Conservation (phyloP, 225 moss, liverwort and hornwort genomes). For the Pseudisothecium myosuroides region DNA sequence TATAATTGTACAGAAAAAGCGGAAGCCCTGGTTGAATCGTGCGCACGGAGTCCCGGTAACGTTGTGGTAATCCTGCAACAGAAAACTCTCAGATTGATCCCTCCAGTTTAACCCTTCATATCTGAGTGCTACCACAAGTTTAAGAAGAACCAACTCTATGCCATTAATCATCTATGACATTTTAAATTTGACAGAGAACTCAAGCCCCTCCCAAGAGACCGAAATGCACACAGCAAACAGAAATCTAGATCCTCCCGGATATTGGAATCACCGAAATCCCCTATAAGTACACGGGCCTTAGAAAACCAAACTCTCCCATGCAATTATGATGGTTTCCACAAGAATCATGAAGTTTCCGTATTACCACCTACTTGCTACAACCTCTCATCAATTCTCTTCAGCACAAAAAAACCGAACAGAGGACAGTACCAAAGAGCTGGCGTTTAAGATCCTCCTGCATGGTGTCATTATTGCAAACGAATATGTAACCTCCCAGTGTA, state of each 20-base stretch:
- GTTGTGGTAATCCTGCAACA: constrained; percentile 86
- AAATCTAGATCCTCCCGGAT: background rate
- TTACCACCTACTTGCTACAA: background rate
- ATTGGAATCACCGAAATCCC: background rate
- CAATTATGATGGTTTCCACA: constrained; percentile 7
- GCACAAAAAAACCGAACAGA: background rate
- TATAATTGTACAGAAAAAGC: constrained; percentile 98
- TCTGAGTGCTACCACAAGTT: background rate
- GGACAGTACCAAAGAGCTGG: constrained; percentile 81
- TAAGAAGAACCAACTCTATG: background rate
- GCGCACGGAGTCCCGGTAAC: constrained; percentile 94
- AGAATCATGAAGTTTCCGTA: background rate
- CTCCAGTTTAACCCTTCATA: background rate
- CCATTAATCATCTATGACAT: background rate
- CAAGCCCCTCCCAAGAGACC: background rate
- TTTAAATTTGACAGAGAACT: background rate
- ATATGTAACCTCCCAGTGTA: constrained; percentile 91
- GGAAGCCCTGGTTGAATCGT: constrained; percentile 98
- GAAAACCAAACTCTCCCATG: background rate
- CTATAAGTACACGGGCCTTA: too few relatives aligned
- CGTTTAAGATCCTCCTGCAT: constrained; percentile 99
- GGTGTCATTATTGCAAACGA: constrained; percentile 99
- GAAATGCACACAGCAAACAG: background rate
- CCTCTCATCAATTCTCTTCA: background rate
- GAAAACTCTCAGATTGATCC: background rate